Evolutionary conservation across 2,329 filamentous ascomycete species (phyloP).

Genomic region (Mycosphaerella arachidis): DNA sequence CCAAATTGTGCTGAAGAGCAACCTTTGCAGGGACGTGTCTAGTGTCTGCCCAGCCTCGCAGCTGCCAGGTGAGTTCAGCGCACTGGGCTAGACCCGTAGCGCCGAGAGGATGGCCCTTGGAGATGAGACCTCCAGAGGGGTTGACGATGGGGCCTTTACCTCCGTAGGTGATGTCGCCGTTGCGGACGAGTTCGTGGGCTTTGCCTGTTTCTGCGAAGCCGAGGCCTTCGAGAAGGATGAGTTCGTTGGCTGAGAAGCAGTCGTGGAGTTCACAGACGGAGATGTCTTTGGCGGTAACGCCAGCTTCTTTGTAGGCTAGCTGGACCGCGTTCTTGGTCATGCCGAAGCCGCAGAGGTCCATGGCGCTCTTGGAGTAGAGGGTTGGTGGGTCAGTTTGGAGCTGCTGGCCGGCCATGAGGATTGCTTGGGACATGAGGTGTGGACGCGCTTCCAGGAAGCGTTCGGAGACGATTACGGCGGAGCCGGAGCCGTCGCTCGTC

Average conservation of each 20-base stretch:
- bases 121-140: constrained; percentile 80
- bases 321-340: constrained; percentile 72
- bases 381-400: constrained; percentile 75
- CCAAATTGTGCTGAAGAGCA: constrained; percentile 88
- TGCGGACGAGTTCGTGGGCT: constrained; percentile 83
- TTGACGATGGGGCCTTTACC: constrained; percentile 75
- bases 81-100: constrained; percentile 92
- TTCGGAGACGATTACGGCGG: constrained; percentile 83
- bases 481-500: constrained; percentile 86
- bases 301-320: constrained; percentile 68
- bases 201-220: constrained; percentile 72
- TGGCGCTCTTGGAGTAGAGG: constrained; percentile 73
- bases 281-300: constrained; percentile 61
- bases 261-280: constrained; percentile 90
- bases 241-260: constrained; percentile 93
- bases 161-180: constrained; percentile 88
- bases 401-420: constrained; percentile 82
- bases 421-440: constrained; percentile 73
- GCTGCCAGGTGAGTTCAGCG: constrained; percentile 93
- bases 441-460: constrained; percentile 80
- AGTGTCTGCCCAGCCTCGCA: constrained; percentile 91
- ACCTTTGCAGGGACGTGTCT: constrained; percentile 62
- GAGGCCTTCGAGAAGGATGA: constrained; percentile 82
- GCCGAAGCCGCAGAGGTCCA: constrained; percentile 82
- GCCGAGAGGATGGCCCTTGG: constrained; percentile 90